Base-by-base conservation (phyloP, 805 yeast genomes). In the Yamadazyma kitorensis region DNA sequence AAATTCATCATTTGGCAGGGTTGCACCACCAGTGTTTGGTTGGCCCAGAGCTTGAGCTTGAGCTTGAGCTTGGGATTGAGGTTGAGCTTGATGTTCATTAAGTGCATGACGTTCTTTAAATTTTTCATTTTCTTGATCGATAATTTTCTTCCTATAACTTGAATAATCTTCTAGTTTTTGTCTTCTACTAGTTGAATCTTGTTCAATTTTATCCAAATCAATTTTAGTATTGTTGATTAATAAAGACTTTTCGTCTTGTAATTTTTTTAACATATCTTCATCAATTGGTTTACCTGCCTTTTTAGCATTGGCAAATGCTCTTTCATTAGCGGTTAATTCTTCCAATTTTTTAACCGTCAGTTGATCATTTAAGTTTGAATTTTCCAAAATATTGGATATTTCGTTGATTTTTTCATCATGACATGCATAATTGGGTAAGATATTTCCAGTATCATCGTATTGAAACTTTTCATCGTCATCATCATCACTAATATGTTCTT, bases 401-500 rank as follows among this genome's bases (percentile, higher is more conserved):
- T 64, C 67, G 39, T 55, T 50, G 37, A 68, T 66, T 41, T 64
- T 58, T 30, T 65, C 69, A 39, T 56, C 68, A 40, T 45, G 68
- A 46, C 61, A 61, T 30, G 80, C 76, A 48, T 69, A 78, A 39
- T 78, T 78, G 24, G 83, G 82, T 34, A 78, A 57, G 17, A 74
- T 68, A 37, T 68, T 65, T 27, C 77, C 82, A 8, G 80, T 82
- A 39, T 77, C 83, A 30, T 77, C 76, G 37, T 72, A 76, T 27
- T 74, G 80, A 43, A 77, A 76, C 39, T 78, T 67, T 36, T 66
- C 73, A 37, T 64, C 82, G 30, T 71, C 72, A 29, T 76, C 80
- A 30, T 75, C 76, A 40, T 77, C 82, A 47, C 76, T 69, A 12
- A 78, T 67, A 43, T 76, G 78, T 47, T 78, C 83, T 43, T 78